Base-by-base conservation (phyloP, 1,139 yeast species). In the Dujonia santamariae region DNA sequence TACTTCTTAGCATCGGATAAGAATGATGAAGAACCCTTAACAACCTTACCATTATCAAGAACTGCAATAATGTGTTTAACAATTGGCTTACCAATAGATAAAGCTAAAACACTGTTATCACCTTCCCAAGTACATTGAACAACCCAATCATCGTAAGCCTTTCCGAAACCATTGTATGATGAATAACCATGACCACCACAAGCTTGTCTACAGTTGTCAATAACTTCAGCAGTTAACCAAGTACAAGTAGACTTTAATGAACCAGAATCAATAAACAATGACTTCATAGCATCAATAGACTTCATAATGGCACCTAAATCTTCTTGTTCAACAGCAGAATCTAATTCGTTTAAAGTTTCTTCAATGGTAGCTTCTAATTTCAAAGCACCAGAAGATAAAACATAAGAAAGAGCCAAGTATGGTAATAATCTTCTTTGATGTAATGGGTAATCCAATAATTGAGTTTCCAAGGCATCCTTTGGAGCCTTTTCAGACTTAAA, bases 101-200 rank as follows among this genome's bases (percentile, higher is more conserved):
- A 56, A 41, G 64, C 72, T 54, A 69, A 63, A 35, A 69, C 70
- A 37, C 66, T 68, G 57, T 69, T 69, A 54, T 69, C 75, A 58
- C 75, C 75, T 58, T 69, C 75, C 75, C 75, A 69, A 37, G 75
- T 69, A 57, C 75, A 68, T 53, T 67, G 74, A 29, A 69, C 75
- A 31, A 65, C 75, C 67, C 72, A 69, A 51, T 69, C 75, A 43
- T 63, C 63, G 54, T 56, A 68, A 25, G 73, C 70, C 51, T 58
- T 67, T 42, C 75, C 75, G 42, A 69, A 69, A 31, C 74, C 75
- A 42, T 59, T 54, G 56, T 69, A 69, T 25, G 70, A 46, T 17
- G 75, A 68, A 56, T 69, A 69, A 41, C 75, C 75, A 49, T 68
- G 75, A 40, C 75, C 75, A 57, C 75, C 75, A 57, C 75, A 69